Evolutionary conservation across 2,329 filamentous ascomycete species (phyloP), one percentile per base, ranked within the genome.

Genomic region (Verticillium zaregamsianum): DNA sequence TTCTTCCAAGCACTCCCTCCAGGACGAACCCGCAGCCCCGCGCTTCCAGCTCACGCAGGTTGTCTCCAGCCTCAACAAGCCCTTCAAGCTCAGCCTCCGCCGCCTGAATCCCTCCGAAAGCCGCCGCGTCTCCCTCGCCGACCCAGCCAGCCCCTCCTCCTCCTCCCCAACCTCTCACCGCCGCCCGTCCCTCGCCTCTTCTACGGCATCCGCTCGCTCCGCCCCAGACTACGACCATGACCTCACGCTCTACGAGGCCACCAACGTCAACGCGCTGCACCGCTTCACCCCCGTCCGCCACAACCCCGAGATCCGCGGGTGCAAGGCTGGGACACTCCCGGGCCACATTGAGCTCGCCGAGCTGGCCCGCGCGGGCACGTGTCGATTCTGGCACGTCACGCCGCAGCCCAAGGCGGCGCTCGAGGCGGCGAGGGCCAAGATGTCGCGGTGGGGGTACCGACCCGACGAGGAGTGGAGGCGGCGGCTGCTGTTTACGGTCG

Each of bases 361-460:
- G 58, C 15, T 54, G 9, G 52, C 58, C 2, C 45, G 45, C 14
- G n/a, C 58, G 39, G 58, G 58, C 6, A 17, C 60, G 31, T 64
- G 61, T 31, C 62, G 64, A 8, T 66, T 67, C 60, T 66, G 62
- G 58, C 64, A 67, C 32, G 35, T 62, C 57, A 66, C 65, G 28
- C 57, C 52, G 45, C 64, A 45, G 7, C 20, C 31, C 32, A 40
- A 49, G 23, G 63, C 61, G 33, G 31, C 28, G 37, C 40, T 45
- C 6, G 52, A 60, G 15, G 54, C 40, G 2, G 59, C 61, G 55
- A 37, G 62, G 32, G 54, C 39, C 5, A 60, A 28, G 52, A 37
- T 63, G 33, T 45, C 39, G 25, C 58, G 40, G 33, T 59, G 58
- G 1, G 58, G 62, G 3, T 62, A 62, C 17, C 58, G 58, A 9